Evolutionary conservation across 2,329 filamentous ascomycete species (phyloP), one percentile per base, ranked within the genome.

Genomic region (Stemphylium lycopersici): DNA sequence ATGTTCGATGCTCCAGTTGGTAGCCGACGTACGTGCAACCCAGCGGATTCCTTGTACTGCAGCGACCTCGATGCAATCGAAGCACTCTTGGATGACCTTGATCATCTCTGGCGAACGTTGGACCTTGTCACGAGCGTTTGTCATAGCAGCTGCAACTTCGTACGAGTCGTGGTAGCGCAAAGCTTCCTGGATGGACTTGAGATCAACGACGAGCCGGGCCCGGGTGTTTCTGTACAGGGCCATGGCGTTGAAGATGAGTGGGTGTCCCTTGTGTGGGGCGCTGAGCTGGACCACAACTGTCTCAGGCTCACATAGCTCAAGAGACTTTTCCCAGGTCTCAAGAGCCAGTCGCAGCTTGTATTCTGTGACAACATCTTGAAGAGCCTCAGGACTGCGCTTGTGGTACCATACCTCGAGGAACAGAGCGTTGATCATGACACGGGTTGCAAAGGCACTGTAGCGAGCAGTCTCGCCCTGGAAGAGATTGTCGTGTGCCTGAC

Each of bases 331-430:
- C 95, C 95, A 99, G n/a, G 93, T 97, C 79, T 98, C 93, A 48
- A 99, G 82, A 45, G 95, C 95, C 48, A 97, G 86, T 52, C 95
- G 87, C 58, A 99, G 88, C 82, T 97, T 98, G 84, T 96, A 98
- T 79, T 98, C 95, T 3, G 93, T 96, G 39, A 98, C 93, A 34
- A 98, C 93, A 72, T 98, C 93, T 78, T 98, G 95, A 36, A 98
- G 82, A 45, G 93, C 93, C 75, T 98, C 93, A n/a, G 93, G 93
- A 75, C 91, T 97, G 71, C 95, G 90, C 84, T 97, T 97, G 80
- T 98, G 91, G 73, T 96, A 96, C 95, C 95, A 99, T 2, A 98
- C 93, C 76, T 98, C 95, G 43, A 99, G 84, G 82, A 98, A 99
- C 61, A 99, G 83, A 10, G 95, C 93, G 71, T 98, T 99, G 83